Evolutionary conservation across 345 rosid genomes (phyloP).

Genomic region (Eucalyptus sp.): DNA sequence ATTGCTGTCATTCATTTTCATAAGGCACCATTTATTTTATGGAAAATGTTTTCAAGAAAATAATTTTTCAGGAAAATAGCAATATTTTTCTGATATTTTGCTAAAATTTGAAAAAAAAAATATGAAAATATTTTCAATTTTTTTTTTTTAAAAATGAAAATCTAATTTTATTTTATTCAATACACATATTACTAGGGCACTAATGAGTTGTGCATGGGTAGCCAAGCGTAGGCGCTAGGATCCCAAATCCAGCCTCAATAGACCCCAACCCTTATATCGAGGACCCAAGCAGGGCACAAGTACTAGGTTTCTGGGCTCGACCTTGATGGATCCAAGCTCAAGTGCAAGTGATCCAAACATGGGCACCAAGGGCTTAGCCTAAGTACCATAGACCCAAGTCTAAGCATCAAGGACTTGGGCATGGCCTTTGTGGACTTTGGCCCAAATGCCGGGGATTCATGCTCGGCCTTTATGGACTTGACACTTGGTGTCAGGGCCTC

Average conservation of each 20-base stretch:
- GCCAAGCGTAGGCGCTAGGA: accelerated
- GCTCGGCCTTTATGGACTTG: neutral
- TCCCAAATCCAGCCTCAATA: accelerated
- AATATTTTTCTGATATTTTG: neutral
- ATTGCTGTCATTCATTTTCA: neutral
- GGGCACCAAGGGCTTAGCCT: neutral
- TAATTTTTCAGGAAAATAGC: neutral
- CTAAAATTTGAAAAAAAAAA: neutral
- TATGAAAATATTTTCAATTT: neutral
- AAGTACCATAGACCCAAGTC: neutral
- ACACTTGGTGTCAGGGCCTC: neutral
- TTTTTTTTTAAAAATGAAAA: neutral
- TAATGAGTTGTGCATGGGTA: accelerated
- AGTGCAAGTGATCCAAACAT: neutral
- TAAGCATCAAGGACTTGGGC: neutral
- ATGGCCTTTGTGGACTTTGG: neutral
- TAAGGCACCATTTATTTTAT: accelerated
- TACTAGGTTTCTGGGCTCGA: accelerated
- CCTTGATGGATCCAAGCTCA: neutral
- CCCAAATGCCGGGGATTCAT: too few species aligned
- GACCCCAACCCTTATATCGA: neutral
- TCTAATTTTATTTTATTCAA: neutral
- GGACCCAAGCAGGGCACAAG: neutral
- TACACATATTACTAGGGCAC: neutral
- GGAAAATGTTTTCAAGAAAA: neutral